Evolutionary conservation across 2,329 filamentous ascomycete species (phyloP), one percentile per base, ranked within the genome.

Genomic region (Colletotrichum magnum): DNA sequence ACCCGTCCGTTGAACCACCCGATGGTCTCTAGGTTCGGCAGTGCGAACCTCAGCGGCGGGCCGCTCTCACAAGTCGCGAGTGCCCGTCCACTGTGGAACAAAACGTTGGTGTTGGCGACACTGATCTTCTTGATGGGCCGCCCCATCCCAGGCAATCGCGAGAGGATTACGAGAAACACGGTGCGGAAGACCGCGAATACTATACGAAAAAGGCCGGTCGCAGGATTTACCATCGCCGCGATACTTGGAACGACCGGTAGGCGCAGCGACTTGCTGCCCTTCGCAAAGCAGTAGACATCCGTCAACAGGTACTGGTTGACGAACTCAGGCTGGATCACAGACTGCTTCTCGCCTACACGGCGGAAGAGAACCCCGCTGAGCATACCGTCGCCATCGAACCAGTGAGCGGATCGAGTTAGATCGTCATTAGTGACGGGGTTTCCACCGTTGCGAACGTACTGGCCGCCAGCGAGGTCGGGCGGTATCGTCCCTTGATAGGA

Each of bases 301-400:
- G 91, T 93, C 28, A 92, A 78, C 57, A 93, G 83, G 74, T 88
- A 93, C 72, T 91, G 89, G 69, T 93, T 93, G 63, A 91, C 89
- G 63, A 93, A 93, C 62, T 90, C 83, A 0, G 91, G 90, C 66
- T 82, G 76, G 1, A 91, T 83, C 3, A 82, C 77, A 4, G 84
- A 76, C n/a, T 57, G 32, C 39, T 69, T 69, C 6, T 79, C 77
- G 3, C 79, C 78, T 2, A 32, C 60, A 7, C 82, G 82, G 32
- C 81, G 81, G 75, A 92, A 93, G 18, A 83, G 83, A 0, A 93
- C 90, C 1, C 91, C 91, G 36, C 88, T 88, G 12, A 93, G 86
- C 91, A 93, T 93, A 5, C 91, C 92, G 75, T 93, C 91, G 39
- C 92, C 91, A 73, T 93, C 92, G 70, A 93, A 93, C 90, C 90